A percentile compares a stretch with the other conserved stretches of the same genome.
These are phyloP conservation scores for Grosmannia penicillata DNA, from an alignment of 2,329 filamentous ascomycete species.

Conservation along the genomic window DNA sequence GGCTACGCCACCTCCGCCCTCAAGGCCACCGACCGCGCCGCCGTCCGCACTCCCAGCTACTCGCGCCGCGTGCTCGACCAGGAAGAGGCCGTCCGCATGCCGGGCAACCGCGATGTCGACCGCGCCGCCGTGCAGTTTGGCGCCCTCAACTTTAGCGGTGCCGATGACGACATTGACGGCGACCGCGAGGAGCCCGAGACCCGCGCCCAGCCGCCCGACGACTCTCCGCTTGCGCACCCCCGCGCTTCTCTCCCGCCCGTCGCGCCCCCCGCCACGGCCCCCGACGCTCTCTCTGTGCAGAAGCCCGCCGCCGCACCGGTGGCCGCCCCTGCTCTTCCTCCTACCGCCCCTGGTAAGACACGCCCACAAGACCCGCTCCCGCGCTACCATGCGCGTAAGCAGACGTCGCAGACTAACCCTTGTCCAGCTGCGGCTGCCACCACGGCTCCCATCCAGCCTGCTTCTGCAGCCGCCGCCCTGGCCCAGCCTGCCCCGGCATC, in stretches of 20 bases:
- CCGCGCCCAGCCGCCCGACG: constrained; percentile 79
- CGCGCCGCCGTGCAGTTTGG: constrained; percentile 90
- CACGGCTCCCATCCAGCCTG: constrained; percentile 16
- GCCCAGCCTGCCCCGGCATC: not conserved
- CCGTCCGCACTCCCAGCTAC: constrained; percentile 59
- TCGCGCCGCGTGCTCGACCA: constrained; percentile 83
- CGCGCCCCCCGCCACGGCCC: constrained; percentile 35
- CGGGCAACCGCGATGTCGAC: constrained; percentile 88
- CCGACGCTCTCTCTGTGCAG: constrained; percentile 39
- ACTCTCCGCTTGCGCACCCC: constrained; percentile 76
- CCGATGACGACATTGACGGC: constrained; percentile 82
- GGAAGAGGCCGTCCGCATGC: constrained; percentile 96
- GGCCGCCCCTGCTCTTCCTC: constrained; percentile 24
- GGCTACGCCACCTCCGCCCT: constrained; percentile 69
- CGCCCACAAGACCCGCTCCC: no score
- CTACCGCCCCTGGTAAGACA: constrained; percentile 26
- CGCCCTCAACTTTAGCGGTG: constrained; percentile 75
- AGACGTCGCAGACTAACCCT: constrained; percentile 13
- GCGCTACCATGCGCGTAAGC: no score
- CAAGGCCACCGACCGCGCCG: constrained; percentile 54
- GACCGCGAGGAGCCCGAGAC: constrained; percentile 94
- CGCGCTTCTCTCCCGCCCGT: constrained; percentile 75
- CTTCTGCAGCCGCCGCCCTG: constrained; percentile 14
- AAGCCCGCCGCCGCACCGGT: constrained; percentile 24
- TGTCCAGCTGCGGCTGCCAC: constrained; percentile 17